These are phyloP conservation scores for Aplosporella prunicola DNA, from an alignment of 2,329 filamentous ascomycete genomes.

Conservation along the genomic window DNA sequence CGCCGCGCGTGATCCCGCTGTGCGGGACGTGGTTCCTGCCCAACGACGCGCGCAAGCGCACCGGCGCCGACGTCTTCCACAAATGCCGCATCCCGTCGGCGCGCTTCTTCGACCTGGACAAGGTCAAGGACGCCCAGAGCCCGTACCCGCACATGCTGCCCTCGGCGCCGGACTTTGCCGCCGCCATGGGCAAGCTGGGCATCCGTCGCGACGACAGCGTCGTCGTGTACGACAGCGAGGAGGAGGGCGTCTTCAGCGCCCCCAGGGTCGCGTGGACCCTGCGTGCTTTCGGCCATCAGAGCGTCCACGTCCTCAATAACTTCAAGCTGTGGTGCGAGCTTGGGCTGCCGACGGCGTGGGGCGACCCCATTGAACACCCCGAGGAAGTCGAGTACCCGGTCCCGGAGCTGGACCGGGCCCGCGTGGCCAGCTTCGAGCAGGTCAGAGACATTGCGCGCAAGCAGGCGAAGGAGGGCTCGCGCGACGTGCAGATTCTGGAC, in stretches of 20 bases:
- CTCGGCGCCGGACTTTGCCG: constrained; percentile 66
- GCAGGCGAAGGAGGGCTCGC: constrained; percentile 69
- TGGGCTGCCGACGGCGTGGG: constrained; percentile 72
- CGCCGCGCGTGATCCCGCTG: constrained; percentile 75
- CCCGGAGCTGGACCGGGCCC: constrained; percentile 41
- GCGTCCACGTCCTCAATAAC: constrained; percentile 89
- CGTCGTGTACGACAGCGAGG: constrained; percentile 87
- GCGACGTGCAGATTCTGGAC: constrained; percentile 82
- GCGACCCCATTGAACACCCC: constrained; percentile 49
- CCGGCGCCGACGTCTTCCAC: constrained; percentile 70
- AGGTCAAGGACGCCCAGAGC: constrained; percentile 74
- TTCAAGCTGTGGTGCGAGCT: constrained; percentile 89
- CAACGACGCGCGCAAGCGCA: constrained; percentile 67
- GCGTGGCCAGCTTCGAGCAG: constrained; percentile 73
- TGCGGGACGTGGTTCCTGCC: constrained; percentile 96
- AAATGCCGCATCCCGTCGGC: constrained; percentile 78
- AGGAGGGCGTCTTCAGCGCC: constrained; percentile 88
- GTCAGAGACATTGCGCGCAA: constrained; percentile 69
- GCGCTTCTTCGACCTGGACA: constrained; percentile 94
- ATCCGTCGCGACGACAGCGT: constrained; percentile 81
- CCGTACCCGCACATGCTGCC: constrained; percentile 97
- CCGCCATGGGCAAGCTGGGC: constrained; percentile 80
- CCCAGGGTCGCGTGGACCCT: constrained; percentile 92
- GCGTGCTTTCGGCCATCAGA: constrained; percentile 76
- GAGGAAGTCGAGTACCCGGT: constrained; percentile 33